Base-by-base conservation (phyloP, 2,329 filamentous ascomycete species). In the Colletotrichum cuscutae region DNA sequence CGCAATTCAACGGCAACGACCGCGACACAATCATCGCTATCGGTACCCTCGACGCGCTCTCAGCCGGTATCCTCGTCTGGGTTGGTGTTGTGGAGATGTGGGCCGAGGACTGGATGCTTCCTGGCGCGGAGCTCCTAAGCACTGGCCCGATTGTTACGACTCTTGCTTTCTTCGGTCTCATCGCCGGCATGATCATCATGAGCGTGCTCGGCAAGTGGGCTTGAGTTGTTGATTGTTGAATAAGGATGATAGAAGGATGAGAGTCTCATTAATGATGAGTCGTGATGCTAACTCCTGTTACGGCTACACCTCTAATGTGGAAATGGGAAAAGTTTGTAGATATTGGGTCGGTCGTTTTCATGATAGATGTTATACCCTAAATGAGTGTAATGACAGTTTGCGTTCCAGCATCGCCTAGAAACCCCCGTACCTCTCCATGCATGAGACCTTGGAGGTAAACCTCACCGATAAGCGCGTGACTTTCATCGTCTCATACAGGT, bases 51-150 rank as follows among this genome's bases (percentile, higher is more conserved):
- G 91, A 95, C 80, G 92, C 93, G 6, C 78, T 95, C 11, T 93
- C 90, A 1, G 92, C 93, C 0, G 93, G 93, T 32, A 94, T 96
- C 57, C 85, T 95, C 37, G 84, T 93, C n/a, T 95, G 93, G 92
- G 93, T 95, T 2, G 92, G 92, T 2, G 82, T 95, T 1, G 93
- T 95, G 0, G 93, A 95, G 83, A 95, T 95, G 92, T 92, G 91
- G 89, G 92, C 92, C 2, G 85, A 88, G 53, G 93, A 95, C 78
- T 95, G 93, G 93, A 88, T 90, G 77, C 84, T 84, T 1, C 88
- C 87, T 22, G 76, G 58, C 62, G 72, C 74, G 7, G 89, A 92
- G 77, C 81, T 93, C 79, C 80, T 87, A 19, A 81, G 88, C 35
- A 87, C 91, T 0, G 80, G 86, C 0, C 49, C 86, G 1, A 32